Base-by-base conservation (phyloP, 225 moss, liverwort and hornwort species). In the Neckera pumila region DNA sequence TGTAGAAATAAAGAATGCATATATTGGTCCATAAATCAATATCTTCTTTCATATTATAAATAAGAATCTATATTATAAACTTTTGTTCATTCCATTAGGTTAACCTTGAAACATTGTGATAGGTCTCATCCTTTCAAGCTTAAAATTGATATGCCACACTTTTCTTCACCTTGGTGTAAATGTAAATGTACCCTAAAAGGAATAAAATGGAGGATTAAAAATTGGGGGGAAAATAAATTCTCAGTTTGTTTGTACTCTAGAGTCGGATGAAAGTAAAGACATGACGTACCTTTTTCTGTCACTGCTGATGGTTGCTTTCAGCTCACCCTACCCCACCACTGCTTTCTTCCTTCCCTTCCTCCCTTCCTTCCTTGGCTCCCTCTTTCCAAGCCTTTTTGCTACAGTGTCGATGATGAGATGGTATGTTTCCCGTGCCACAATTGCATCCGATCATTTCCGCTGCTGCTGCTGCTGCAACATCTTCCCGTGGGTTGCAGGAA, bases 321-420 rank as follows among this genome's bases (percentile, higher is more conserved):
- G 40, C 63, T 49, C 83, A 91, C 86, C 86, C 86, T 88, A 79
- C 83, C 82, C 88, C 88, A 89, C 91, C 88, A 70, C 60, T n/a
- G 21, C n/a, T 53, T 31, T 33, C 31, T 45, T 70, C 82, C 30
- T 59, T 19, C 36, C 30, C 15, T 15, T 15, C 13, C 13, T 15
- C 51, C 16, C 53, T 15, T 54, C 28, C 51, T n/a, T n/a, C 42
- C 14, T 7, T 15, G 17, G 27, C 33, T 57, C 15, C 22, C 58
- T 59, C 27, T 33, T 65, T 80, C 56, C 63, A 11, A 76, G 58
- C 61, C 12, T 49, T 51, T 47, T 47, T 77, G 86, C 72, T 81
- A 72, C 87, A 82, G 82, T 73, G 19, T 36, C 15, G 56, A 79
- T 56, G 78, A 21, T 56, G 78, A 21, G 86, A 25, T 19, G 70